Evolutionary conservation across 2,329 filamentous ascomycete genomes (phyloP).

Genomic region (Coniochaeta prunicola): DNA sequence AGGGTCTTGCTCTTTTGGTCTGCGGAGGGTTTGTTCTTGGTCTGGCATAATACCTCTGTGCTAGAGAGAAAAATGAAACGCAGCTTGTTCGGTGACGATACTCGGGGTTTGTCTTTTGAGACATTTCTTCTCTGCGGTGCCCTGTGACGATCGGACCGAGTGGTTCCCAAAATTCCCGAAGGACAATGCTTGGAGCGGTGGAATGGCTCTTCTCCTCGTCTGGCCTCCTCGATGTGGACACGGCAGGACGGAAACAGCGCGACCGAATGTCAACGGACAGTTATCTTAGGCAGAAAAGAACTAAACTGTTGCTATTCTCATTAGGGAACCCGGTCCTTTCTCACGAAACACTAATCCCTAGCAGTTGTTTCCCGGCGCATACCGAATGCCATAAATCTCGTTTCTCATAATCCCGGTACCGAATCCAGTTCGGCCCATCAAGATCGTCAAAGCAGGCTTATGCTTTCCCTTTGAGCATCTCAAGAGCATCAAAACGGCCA

Average conservation of each 20-base stretch:
- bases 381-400: neutral
- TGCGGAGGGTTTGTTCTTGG: conserved; percentile 3
- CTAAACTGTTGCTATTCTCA: neutral
- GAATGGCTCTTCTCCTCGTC: neutral
- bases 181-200: neutral
- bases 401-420: neutral
- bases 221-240: neutral
- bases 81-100: conserved; percentile 3
- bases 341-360: neutral
- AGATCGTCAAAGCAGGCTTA: too few species aligned
- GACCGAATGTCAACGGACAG: neutral
- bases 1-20: conserved; percentile 14
- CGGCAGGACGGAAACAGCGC: neutral
- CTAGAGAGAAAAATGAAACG: conserved; percentile 8
- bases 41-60: conserved; percentile 3
- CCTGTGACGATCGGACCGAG: too few species aligned
- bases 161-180: neutral
- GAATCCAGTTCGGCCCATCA: neutral
- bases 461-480: too few species aligned
- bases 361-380: neutral
- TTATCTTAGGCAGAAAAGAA: neutral
- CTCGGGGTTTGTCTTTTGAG: too few species aligned
- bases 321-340: neutral
- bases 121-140: too few species aligned
- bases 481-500: too few species aligned